These are phyloP conservation scores for Auxenochlorella pyrenoidosa DNA, from an alignment of 139 green algal genomes.

Conservation along the genomic window DNA sequence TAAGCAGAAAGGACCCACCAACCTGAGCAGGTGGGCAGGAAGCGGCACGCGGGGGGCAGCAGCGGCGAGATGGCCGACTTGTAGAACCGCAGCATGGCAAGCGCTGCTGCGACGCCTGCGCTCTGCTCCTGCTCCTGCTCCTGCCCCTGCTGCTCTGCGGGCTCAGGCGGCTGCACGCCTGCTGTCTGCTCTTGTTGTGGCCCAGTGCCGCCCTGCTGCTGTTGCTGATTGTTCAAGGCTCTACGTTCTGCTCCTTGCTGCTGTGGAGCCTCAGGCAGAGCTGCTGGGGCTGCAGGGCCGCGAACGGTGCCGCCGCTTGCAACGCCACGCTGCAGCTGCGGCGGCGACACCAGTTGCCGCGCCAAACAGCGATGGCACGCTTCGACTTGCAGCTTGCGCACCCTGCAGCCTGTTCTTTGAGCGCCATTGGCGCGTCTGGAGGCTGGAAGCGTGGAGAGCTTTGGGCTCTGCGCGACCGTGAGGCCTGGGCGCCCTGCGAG, in stretches of 20 bases:
- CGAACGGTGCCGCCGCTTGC: background rate
- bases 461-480: no score
- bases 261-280: background rate
- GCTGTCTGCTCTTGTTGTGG: background rate
- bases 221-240: background rate
- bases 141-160: background rate
- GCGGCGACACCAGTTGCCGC: background rate
- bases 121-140: constrained; percentile 24
- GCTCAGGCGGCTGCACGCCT: background rate
- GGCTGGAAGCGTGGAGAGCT: no score
- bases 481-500: no score
- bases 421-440: background rate
- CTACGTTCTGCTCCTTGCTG: background rate
- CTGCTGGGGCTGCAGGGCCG: background rate
- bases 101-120: constrained; percentile 46
- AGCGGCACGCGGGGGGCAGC: constrained; percentile 81
- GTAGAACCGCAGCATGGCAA: constrained; percentile 78
- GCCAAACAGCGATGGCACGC: constrained; percentile 23
- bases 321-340: background rate
- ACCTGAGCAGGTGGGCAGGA: constrained; percentile 78
- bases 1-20: no score
- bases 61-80: constrained; percentile 75
- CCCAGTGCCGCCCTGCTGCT: background rate
- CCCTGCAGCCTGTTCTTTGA: background rate
- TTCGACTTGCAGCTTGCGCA: background rate